Conservation (phyloP, 129 eudicot species). For the Flaveria brownii region DNA sequence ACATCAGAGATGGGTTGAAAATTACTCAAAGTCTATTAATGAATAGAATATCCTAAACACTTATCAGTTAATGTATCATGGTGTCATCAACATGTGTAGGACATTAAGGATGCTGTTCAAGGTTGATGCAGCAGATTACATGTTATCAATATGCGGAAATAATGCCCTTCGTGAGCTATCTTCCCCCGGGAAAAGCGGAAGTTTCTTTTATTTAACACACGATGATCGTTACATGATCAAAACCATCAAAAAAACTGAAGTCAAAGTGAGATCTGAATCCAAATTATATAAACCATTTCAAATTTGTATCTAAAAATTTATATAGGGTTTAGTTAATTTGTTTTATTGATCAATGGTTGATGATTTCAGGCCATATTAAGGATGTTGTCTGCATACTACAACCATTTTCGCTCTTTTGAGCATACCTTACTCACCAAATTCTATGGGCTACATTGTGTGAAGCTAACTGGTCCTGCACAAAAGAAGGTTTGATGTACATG, state of each 20-base stretch:
- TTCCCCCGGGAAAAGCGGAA: slow-evolving; percentile 97
- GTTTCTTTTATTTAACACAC: slow-evolving; percentile 86
- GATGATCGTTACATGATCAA: slow-evolving; percentile 99
- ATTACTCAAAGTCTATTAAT: too few relatives aligned
- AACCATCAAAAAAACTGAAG: slow-evolving; percentile 95
- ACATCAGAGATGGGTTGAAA: background rate
- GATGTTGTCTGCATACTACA: slow-evolving; percentile 84
- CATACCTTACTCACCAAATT: slow-evolving; percentile 85
- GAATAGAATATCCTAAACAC: too few relatives aligned
- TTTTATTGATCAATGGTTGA: slow-evolving; percentile 4
- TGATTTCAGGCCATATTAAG: slow-evolving; percentile 72
- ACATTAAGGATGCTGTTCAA: slow-evolving; percentile 89
- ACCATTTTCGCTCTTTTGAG: slow-evolving; percentile 76
- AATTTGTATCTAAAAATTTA: background rate
- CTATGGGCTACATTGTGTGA: slow-evolving; percentile 91
- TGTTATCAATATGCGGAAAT: slow-evolving; percentile 90
- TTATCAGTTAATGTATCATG: slow-evolving; percentile 1
- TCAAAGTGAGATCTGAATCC: slow-evolving; percentile 59
- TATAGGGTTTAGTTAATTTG: slow-evolving; percentile 2
- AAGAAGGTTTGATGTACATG: slow-evolving; percentile 62
- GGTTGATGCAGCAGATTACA: slow-evolving; percentile 98
- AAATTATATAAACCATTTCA: background rate
- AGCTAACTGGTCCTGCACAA: slow-evolving; percentile 74
- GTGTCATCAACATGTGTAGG: slow-evolving; percentile 41
- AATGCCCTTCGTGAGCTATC: slow-evolving; percentile 92